Conservation (phyloP, 2,329 filamentous ascomycete species). For the Paecilomyces formosus region DNA sequence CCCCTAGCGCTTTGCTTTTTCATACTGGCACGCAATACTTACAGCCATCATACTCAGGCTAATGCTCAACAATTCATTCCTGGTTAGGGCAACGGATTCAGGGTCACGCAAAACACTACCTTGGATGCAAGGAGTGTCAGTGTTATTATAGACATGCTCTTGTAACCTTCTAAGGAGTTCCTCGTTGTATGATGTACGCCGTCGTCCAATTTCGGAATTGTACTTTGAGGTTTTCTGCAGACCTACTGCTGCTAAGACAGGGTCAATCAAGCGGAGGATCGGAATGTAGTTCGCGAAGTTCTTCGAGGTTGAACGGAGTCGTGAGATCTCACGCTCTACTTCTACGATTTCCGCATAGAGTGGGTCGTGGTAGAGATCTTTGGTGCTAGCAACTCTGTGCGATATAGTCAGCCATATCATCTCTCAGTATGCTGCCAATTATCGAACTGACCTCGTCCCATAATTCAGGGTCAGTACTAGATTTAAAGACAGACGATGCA, state of each 20-base stretch:
- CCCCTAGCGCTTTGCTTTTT: background rate
- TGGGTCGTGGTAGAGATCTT: conserved; percentile 3
- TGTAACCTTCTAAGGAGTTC: conserved; percentile 3
- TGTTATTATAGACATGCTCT: conserved; percentile 3
- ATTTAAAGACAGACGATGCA: conserved; percentile 5
- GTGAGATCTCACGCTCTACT: conserved; percentile 7
- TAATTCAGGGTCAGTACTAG: conserved; percentile 7
- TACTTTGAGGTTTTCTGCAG: conserved; percentile 1
- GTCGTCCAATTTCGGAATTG: conserved; percentile 3
- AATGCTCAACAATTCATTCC: conserved; percentile 4
- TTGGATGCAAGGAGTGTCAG: conserved; percentile 7
- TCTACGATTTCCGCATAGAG: conserved; percentile 7
- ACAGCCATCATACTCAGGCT: conserved; percentile 9
- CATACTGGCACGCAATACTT: background rate
- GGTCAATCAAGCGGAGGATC: conserved; percentile 6
- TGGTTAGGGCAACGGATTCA: conserved; percentile 4
- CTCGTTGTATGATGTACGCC: conserved; percentile 3
- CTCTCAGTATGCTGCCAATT: background rate
- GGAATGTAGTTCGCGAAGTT: conserved; percentile 10
- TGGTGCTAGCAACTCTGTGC: conserved; percentile 2
- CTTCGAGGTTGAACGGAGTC: conserved; percentile 7
- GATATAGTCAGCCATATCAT: background rate
- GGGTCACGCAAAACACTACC: conserved; percentile 7
- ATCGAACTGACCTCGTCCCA: conserved; percentile 2
- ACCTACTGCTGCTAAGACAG: conserved; percentile 1